Conservation (phyloP, 2,329 filamentous ascomycete genomes). For the Aspergillus pseudoviridinutans region DNA sequence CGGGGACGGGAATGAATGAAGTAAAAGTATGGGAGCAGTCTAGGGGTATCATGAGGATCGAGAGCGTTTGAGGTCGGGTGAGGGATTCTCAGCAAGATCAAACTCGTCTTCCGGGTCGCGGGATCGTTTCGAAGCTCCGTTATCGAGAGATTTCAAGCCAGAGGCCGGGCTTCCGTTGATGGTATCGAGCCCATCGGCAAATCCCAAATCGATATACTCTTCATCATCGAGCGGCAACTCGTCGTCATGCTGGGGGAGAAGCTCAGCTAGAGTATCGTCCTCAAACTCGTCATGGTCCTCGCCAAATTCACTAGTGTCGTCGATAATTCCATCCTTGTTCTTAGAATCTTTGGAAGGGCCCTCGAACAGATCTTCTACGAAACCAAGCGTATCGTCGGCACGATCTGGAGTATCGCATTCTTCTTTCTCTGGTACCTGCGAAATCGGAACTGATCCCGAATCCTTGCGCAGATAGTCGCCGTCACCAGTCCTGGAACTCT, state of each 20-base stretch:
- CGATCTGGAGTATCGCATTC: constrained; percentile 14
- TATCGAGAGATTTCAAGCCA: constrained; percentile 19
- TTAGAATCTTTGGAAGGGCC: constrained; percentile 17
- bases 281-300: constrained; percentile 17
- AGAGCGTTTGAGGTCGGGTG: constrained; percentile 50
- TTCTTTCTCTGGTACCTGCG: constrained; percentile 8
- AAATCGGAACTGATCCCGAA: constrained; percentile 17
- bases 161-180: constrained; percentile 17
- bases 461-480: constrained; percentile 14
- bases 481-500: constrained; percentile 8
- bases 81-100: constrained; percentile 20
- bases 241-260: constrained; percentile 15
- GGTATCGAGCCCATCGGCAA: constrained; percentile 19
- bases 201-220: constrained; percentile 38
- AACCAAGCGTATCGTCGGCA: constrained; percentile 29
- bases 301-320: constrained; percentile 11
- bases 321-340: constrained; percentile 8
- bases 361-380: constrained; percentile 31
- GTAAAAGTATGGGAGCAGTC: constrained; percentile 1
- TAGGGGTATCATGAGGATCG: constrained; percentile 39
- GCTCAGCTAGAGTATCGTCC: constrained; percentile 5
- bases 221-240: constrained; percentile 25
- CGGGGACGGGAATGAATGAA: constrained; percentile 2
- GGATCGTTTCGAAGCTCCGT: constrained; percentile 29
- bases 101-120: constrained; percentile 35